A percentile compares a stretch with the other conserved stretches of the same genome.
These are phyloP conservation scores for Leishmania tropica DNA, from an alignment of 208 protist species.

Conservation along the genomic window DNA sequence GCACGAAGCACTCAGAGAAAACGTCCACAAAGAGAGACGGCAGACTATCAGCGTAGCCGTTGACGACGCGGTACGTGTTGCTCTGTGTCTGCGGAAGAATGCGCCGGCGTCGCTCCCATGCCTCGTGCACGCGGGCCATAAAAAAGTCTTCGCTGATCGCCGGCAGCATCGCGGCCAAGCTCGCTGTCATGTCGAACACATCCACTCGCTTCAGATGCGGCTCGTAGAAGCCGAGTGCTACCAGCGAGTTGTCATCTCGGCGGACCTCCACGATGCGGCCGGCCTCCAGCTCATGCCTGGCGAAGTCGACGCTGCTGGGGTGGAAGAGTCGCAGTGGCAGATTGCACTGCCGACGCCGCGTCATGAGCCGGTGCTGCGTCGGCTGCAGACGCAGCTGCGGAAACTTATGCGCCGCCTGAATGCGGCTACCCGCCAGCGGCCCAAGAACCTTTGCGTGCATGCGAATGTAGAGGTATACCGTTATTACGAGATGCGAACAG, in stretches of 20 bases:
- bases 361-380: constrained; percentile 45
- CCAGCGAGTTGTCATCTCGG: constrained; percentile 46
- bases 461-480: not conserved
- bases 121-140: constrained; percentile 49
- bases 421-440: constrained; percentile 49
- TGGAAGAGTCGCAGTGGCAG: constrained; percentile 66
- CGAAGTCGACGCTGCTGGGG: constrained; percentile 53
- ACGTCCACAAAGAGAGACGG: constrained; percentile 83
- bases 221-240: constrained; percentile 86
- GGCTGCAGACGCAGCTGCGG: constrained; percentile 69
- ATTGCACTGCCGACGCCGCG: constrained; percentile 45
- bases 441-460: constrained; percentile 82
- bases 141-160: constrained; percentile 87
- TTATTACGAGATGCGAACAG: not conserved
- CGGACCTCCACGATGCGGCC: constrained; percentile 79
- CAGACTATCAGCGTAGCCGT: constrained; percentile 78
- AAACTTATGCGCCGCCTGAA: constrained; percentile 74
- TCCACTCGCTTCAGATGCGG: constrained; percentile 61
- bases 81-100: constrained; percentile 52
- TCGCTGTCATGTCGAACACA: constrained; percentile 73
- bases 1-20: constrained; percentile 77
- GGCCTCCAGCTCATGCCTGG: constrained; percentile 48
- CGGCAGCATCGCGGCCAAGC: constrained; percentile 46
- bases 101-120: constrained; percentile 62
- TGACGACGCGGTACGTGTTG: constrained; percentile 79